These are phyloP conservation scores for Fusarium sp. DNA, from an alignment of 2,329 filamentous ascomycete species.

Conservation along the genomic window DNA sequence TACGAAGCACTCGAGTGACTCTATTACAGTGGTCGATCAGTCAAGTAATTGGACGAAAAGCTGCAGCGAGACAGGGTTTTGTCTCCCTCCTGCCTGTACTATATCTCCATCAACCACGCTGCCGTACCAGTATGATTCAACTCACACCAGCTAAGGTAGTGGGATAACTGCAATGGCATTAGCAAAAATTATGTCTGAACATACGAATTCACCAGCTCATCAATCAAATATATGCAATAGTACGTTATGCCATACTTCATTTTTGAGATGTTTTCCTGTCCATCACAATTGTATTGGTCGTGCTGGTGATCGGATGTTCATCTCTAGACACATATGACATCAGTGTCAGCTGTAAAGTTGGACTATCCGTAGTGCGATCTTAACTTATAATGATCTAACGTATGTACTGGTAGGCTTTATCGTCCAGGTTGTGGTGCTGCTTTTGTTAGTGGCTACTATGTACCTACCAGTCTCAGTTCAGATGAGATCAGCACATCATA, in stretches of 20 bases:
- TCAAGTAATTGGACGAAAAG: not conserved
- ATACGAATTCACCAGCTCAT: not conserved
- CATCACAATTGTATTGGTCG: not conserved
- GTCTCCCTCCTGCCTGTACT: not conserved
- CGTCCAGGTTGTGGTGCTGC: not conserved
- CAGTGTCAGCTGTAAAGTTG: not conserved
- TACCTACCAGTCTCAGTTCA: not conserved
- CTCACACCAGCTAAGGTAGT: not conserved
- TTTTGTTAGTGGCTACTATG: not conserved
- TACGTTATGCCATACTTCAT: not conserved
- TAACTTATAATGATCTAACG: not conserved
- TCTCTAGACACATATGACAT: not conserved
- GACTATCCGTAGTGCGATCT: not conserved
- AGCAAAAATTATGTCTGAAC: not conserved
- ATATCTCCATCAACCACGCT: not conserved
- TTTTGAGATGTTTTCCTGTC: not conserved
- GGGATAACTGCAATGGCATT: not conserved
- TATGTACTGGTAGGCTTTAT: not conserved
- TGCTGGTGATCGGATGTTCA: not conserved
- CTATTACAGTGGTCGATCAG: not conserved
- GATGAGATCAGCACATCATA: conserved; percentile 18
- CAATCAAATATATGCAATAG: not conserved
- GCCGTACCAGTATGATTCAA: not conserved
- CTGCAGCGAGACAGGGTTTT: not conserved
- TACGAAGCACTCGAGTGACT: not conserved